Base-by-base conservation (phyloP, 257 asterid genomes). In the Primulina eburnea region DNA sequence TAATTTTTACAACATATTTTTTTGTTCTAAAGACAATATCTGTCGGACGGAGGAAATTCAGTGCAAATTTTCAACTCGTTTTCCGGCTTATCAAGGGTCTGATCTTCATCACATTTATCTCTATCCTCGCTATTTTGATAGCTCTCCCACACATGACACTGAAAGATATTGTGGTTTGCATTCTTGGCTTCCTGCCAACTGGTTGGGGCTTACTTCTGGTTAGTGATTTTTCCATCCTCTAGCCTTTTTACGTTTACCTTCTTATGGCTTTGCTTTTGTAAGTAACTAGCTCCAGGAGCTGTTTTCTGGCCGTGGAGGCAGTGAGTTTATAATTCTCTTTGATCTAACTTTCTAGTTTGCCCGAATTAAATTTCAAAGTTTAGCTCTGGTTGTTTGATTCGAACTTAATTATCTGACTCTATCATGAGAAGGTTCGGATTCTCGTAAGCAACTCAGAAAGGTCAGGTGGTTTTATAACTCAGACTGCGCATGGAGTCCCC, bases 191-290 rank as follows among this genome's bases (percentile, higher is more conserved):
- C 94, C 79, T 93, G 94, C 98, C 97, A 4, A 90, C 98, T 17
- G 97, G 98, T 47, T 93, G 97, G 98, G 97, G 98, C 69, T 73
- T 93, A 72, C 97, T 93, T 74, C 94, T 80, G 95, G 98, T 92
- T 35, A 83, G 95, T 79, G 37, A 55, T 34, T 37, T 69, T 34
- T 32, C 30, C 59, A 8, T 40, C 30, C 71, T 47, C 53, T 67
- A 28, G 35, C 33, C 0, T 21, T 12, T 50, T 12, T 50, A 38
- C 40, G 3, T n/a, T 12, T 50, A 9, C 55, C 30, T 40, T 17
- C 9, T 28, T 30, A 16, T 71, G 35, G 24, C 21, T 6, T 10
- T 38, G 26, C 43, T 37, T 52, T 8, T 8, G 12, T 38, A 1
- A 8, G 47, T 9, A 38, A 38, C 47, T 38, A 14, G 3, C 14